phyloP scores from a whole-genome alignment of 176 grass and related monocot species.

The Phoenix dactylifera region DNA sequence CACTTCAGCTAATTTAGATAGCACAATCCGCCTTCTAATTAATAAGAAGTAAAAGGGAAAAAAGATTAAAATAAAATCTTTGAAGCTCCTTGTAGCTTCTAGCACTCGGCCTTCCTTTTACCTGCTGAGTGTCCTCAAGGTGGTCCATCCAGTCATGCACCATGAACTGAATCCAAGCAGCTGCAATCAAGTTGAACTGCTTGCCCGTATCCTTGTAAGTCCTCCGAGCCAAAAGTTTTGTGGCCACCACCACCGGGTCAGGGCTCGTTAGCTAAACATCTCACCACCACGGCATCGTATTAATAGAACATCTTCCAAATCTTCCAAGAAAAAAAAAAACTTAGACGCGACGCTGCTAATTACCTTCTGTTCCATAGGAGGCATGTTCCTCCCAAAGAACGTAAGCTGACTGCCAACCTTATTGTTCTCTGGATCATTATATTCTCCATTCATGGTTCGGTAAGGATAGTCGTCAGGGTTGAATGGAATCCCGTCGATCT shows the following conservation, averaged over 20 bases:
- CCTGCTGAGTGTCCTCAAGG: conserved; percentile 47
- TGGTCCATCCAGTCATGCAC: conserved; percentile 68
- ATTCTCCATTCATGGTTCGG: conserved; percentile 35
- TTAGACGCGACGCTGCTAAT: background rate
- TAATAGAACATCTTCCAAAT: too few species aligned
- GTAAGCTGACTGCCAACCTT: conserved; percentile 32
- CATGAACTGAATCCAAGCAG: conserved; percentile 70
- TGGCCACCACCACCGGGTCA: conserved; percentile 43
- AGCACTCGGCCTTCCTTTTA: background rate
- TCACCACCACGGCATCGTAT: too few species aligned
- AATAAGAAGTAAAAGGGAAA: too few species aligned
- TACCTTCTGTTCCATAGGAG: conserved; percentile 34
- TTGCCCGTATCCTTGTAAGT: conserved; percentile 46
- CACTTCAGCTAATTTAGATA: too few species aligned
- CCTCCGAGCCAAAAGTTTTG: conserved; percentile 36
- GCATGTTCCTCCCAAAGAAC: conserved; percentile 61
- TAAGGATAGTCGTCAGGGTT: conserved; percentile 30
- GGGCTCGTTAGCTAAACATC: conserved; percentile 33
- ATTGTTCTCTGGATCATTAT: conserved; percentile 38
- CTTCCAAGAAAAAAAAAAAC: background rate
- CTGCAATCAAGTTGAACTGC: conserved; percentile 52
- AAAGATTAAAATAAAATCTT: too few species aligned
- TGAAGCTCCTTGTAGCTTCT: too few species aligned
- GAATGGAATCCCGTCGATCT: conserved; percentile 10
- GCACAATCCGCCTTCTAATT: too few species aligned